Percentiles rank a stretch among this genome's conserved stretches.
phyloP scores from a whole-genome alignment of 129 eudicot species.

The Arctium lappa region DNA sequence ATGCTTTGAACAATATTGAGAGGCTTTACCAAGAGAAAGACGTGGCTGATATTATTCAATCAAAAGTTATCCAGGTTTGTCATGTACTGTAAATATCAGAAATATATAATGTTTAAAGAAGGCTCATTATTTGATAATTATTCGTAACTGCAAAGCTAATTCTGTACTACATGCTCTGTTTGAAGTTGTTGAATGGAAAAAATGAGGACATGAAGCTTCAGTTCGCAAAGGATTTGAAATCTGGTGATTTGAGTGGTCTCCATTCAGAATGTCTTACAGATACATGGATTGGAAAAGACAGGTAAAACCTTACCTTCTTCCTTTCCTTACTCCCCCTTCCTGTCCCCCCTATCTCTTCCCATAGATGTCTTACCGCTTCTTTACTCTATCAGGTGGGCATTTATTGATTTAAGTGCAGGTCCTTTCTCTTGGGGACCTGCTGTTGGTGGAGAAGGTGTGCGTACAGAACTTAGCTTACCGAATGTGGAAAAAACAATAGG shows the following conservation, averaged over 20 bases:
- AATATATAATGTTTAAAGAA: slow-evolving; percentile 2
- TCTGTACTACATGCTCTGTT: background rate
- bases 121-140: background rate
- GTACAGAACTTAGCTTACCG: slow-evolving; percentile 87
- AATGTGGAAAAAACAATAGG: slow-evolving; percentile 87
- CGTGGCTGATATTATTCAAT: slow-evolving; percentile 62
- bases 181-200: slow-evolving; percentile 69
- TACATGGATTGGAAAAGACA: slow-evolving; percentile 88
- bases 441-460: slow-evolving; percentile 99
- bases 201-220: slow-evolving; percentile 69
- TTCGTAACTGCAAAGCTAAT: slow-evolving; percentile 11
- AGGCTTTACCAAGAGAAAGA: slow-evolving; percentile 73
- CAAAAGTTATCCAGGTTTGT: slow-evolving; percentile 78
- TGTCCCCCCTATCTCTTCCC: background rate
- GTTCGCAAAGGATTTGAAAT: slow-evolving; percentile 63
- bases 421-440: slow-evolving; percentile 99
- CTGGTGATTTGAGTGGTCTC: slow-evolving; percentile 72
- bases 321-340: slow-evolving; percentile 1
- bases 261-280: slow-evolving; percentile 97
- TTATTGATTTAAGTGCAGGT: slow-evolving; percentile 90
- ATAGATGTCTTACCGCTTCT: background rate
- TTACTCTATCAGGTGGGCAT: slow-evolving; percentile 75
- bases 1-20: slow-evolving; percentile 68
- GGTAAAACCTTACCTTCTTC: slow-evolving; percentile 33
- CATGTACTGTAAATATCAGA: background rate